phyloP scores from a whole-genome alignment of 2,329 filamentous ascomycete genomes.

The Venturia asperata region DNA sequence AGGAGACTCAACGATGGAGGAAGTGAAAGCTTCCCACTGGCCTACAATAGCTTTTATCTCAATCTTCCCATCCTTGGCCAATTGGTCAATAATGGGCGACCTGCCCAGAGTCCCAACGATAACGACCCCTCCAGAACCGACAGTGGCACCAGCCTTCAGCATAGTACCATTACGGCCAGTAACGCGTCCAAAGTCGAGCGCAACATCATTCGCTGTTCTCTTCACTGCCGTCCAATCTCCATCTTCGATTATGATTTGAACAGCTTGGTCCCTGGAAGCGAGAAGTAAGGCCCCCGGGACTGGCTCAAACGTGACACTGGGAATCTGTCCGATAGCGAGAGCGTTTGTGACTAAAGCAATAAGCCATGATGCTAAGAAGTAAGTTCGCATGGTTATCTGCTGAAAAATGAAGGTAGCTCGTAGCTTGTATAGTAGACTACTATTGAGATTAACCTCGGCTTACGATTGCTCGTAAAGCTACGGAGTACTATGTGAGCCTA shows the following conservation, averaged over 20 bases:
- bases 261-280: background rate
- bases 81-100: slow-evolving; percentile 53
- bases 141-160: background rate
- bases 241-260: background rate
- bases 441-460: too few relatives aligned
- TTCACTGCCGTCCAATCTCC: background rate
- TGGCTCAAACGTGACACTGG: background rate
- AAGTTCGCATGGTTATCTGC: background rate
- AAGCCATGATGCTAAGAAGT: background rate
- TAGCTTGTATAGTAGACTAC: too few relatives aligned
- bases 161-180: slow-evolving; percentile 57
- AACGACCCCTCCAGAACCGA: slow-evolving; percentile 40
- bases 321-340: background rate
- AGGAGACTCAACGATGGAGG: slow-evolving; percentile 51
- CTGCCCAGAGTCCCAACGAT: slow-evolving; percentile 63
- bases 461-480: too few relatives aligned
- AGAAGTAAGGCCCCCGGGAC: background rate
- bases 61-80: slow-evolving; percentile 50
- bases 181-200: slow-evolving; percentile 62
- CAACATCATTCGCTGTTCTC: slow-evolving; percentile 56
- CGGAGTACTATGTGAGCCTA: too few relatives aligned
- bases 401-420: background rate
- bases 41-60: slow-evolving; percentile 52
- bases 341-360: background rate
- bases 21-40: slow-evolving; percentile 64